Percentiles rank a stretch among this genome's conserved stretches.
Conservation (phyloP, 2,329 filamentous ascomycete species). For the Spiromastix sp. region DNA sequence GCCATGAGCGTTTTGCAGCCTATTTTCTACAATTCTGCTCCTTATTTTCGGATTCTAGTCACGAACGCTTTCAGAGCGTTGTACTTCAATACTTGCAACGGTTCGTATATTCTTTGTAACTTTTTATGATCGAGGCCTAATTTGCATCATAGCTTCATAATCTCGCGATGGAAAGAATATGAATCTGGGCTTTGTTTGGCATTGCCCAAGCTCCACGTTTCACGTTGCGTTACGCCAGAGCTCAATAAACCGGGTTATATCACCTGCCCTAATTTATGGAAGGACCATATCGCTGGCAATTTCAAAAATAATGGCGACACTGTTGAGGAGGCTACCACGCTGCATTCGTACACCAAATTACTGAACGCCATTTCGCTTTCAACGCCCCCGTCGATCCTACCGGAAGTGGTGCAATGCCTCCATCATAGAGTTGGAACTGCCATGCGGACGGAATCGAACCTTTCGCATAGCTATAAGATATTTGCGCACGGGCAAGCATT, state of each 20-base stretch:
- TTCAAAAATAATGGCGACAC: conserved; percentile 42
- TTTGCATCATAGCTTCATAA: conserved; percentile 52
- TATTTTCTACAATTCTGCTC: conserved; percentile 82
- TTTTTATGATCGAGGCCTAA: conserved; percentile 7
- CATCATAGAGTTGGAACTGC: conserved; percentile 57
- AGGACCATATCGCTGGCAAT: conserved; percentile 59
- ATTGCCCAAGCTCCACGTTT: conserved; percentile 48
- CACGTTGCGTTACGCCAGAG: conserved; percentile 42
- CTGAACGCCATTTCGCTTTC: conserved; percentile 49
- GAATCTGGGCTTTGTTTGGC: conserved; percentile 61
- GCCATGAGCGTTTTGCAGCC: conserved; percentile 52
- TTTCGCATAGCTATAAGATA: conserved; percentile 53
- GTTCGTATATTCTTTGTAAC: conserved; percentile 29
- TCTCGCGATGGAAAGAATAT: conserved; percentile 58
- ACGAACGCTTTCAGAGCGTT: conserved; percentile 66
- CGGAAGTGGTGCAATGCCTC: conserved; percentile 55
- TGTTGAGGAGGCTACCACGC: conserved; percentile 54
- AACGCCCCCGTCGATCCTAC: conserved; percentile 52
- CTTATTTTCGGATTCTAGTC: conserved; percentile 63
- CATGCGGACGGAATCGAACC: conserved; percentile 48
- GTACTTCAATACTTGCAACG: conserved; percentile 72
- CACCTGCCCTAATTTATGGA: conserved; percentile 45
- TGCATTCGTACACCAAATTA: conserved; percentile 56
- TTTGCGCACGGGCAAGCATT: conserved; percentile 70
- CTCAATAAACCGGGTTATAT: conserved; percentile 30